Percentiles rank a stretch among this genome's conserved stretches.
These are phyloP conservation scores for Leccinellum rugosiceps DNA, from an alignment of 768 basidiomycete genomes.

Conservation along the genomic window DNA sequence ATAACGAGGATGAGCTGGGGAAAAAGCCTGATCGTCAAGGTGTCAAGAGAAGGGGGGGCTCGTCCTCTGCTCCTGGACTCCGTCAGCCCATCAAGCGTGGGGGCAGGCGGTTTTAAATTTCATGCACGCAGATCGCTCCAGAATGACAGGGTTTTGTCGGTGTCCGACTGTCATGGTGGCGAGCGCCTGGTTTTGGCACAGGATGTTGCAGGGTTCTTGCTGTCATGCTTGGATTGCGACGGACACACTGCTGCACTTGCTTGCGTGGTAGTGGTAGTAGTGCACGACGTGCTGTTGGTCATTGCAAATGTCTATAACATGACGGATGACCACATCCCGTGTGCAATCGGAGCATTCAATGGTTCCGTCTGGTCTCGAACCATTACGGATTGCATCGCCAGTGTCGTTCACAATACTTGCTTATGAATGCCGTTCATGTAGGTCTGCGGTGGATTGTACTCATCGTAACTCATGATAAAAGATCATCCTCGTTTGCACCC, in stretches of 20 bases:
- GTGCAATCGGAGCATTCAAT: neutral
- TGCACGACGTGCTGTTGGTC: neutral
- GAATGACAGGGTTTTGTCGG: neutral
- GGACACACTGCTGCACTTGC: neutral
- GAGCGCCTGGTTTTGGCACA: neutral
- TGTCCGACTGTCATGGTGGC: neutral
- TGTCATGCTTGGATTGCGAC: conserved; percentile 1
- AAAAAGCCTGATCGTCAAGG: conserved; percentile 39
- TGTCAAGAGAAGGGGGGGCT: conserved; percentile 37
- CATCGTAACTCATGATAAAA: neutral
- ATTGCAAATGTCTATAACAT: conserved; percentile 4
- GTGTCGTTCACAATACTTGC: neutral
- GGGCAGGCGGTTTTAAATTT: conserved; percentile 64
- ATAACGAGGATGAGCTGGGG: conserved; percentile 56
- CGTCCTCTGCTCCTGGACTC: conserved; percentile 42
- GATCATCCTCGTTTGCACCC: neutral
- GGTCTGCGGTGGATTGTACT: neutral
- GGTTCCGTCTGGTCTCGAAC: neutral
- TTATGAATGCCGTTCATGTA: neutral
- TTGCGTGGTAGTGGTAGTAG: neutral
- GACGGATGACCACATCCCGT: neutral
- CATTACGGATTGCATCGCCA: neutral
- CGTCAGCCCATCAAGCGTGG: conserved; percentile 76
- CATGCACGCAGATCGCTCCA: neutral
- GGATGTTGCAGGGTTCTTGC: conserved; percentile 8